Base-by-base conservation (phyloP, 768 basidiomycete species). In the Mycena amicta region DNA sequence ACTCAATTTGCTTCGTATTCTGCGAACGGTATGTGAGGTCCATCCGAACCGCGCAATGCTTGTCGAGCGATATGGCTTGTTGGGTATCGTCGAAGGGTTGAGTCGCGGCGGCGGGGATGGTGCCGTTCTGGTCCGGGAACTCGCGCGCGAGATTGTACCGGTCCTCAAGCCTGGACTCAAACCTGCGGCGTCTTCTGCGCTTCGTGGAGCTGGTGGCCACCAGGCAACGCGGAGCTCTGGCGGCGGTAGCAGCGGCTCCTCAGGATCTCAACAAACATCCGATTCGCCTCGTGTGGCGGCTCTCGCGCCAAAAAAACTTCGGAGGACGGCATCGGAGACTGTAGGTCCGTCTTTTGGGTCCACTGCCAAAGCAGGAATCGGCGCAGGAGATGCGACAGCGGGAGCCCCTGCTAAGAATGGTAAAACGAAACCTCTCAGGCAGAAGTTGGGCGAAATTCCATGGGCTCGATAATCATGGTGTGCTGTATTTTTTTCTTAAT, bases 111-210 rank as follows among this genome's bases (percentile, higher is more conserved):
- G 78, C 11, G 78, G 77, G 12, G 97, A 99, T 70, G 90, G 86
- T 13, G 95, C 96, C 0, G 89, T 98, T 18, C 81, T 99, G 27
- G 94, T 97, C 18, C 81, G 92, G 56, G 92, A 98, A 71, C 74
- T 97, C 45, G 93, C 93, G 20, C 81, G 89, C 65, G 92, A 94
- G 72, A 92, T 94, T 57, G 77, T 92, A 23, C 92, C 92, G 0
- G 81, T 86, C 0, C 79, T 94, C 41, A 83, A 83, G 33, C 90
- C 92, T 2, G 91, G 82, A 5, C 72, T 92, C 65, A 85, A 79
- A 68, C 89, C 89, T 12, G 75, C 73, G 0, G 65, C 66, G 3
- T 63, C 70, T 22, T 77, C 70, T 60, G 51, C 33, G 37, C 70
- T 67, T 50, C 56, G 59, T 20, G 61, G 54, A 33, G 61, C 69